Evolutionary conservation across 441 rosid genomes (phyloP).

Genomic region (Breynia disticha): DNA sequence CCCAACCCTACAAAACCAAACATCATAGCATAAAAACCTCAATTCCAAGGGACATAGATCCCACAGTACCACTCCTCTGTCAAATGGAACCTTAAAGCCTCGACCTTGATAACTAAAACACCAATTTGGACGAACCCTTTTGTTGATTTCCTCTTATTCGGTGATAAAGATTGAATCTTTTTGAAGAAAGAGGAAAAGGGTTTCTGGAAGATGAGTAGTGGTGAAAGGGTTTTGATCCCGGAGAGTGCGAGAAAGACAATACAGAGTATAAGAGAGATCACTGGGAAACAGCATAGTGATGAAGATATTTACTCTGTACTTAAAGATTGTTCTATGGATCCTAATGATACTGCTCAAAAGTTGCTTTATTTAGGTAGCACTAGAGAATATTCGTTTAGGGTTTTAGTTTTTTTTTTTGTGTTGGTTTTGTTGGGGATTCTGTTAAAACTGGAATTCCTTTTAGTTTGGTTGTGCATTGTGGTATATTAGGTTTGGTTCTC

Average conservation of each 20-base stretch:
- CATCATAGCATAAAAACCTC: too few species aligned
- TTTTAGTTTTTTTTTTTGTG: conserved; percentile 1
- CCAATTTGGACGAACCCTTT: too few species aligned
- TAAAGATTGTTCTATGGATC: conserved; percentile 63
- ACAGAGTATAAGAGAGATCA: conserved; percentile 59
- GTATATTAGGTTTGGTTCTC: background rate
- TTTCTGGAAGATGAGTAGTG: conserved; percentile 7
- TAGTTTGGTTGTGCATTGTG: too few species aligned
- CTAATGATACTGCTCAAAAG: conserved; percentile 68
- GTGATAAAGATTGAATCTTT: too few species aligned
- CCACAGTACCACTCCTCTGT: too few species aligned
- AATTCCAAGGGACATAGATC: too few species aligned
- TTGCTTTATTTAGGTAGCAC: conserved; percentile 55
- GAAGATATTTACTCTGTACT: conserved; percentile 72
- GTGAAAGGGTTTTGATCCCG: conserved; percentile 42
- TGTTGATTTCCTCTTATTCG: too few species aligned
- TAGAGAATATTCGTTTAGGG: background rate
- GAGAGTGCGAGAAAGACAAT: conserved; percentile 33
- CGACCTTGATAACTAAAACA: too few species aligned
- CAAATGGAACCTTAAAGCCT: too few species aligned
- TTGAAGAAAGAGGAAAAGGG: too few species aligned
- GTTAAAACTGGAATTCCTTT: background rate
- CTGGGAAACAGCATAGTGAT: conserved; percentile 73
- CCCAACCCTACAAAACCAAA: too few species aligned
- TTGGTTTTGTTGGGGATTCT: background rate